phyloP scores from a whole-genome alignment of 2,329 filamentous ascomycete species.

The Cytospora leucostoma region DNA sequence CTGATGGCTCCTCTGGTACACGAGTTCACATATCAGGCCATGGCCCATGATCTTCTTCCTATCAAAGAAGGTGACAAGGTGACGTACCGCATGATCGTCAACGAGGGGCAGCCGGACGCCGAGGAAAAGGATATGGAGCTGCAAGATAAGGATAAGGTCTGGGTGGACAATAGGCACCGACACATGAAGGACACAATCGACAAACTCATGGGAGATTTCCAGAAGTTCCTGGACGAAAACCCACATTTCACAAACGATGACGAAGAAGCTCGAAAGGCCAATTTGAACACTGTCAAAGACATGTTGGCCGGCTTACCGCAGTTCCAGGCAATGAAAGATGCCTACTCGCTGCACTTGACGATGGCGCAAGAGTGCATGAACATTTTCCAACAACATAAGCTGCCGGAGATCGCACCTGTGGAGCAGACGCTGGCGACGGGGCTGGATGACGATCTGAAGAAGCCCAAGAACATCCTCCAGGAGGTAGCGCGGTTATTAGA shows the following conservation, averaged over 20 bases:
- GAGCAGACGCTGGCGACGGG: conserved; percentile 93
- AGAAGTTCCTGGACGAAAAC: conserved; percentile 87
- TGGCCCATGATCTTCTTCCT: conserved; percentile 90
- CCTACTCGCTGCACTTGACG: conserved; percentile 88
- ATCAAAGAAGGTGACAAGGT: conserved; percentile 89
- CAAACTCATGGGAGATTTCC: conserved; percentile 89
- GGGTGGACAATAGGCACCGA: conserved; percentile 89
- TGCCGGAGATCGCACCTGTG: conserved; percentile 81
- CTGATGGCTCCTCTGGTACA: conserved; percentile 83
- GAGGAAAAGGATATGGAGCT: conserved; percentile 92
- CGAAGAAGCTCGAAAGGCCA: conserved; percentile 61
- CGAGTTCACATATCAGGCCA: conserved; percentile 98
- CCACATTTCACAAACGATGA: conserved; percentile 83
- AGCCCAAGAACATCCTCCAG: conserved; percentile 85
- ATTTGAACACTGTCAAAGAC: conserved; percentile 88
- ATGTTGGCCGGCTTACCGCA: conserved; percentile 95
- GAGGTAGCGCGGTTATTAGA: conserved; percentile 86
- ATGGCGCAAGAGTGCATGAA: conserved; percentile 99
- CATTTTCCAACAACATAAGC: conserved; percentile 79
- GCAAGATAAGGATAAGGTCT: conserved; percentile 86
- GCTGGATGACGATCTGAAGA: conserved; percentile 87
- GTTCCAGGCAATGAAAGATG: conserved; percentile 93
- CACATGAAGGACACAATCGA: conserved; percentile 99
- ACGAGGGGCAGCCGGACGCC: conserved; percentile 68
- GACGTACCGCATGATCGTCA: conserved; percentile 77